Evolutionary conservation across 441 rosid genomes (phyloP).

Genomic region (Gossypium gossypioides): DNA sequence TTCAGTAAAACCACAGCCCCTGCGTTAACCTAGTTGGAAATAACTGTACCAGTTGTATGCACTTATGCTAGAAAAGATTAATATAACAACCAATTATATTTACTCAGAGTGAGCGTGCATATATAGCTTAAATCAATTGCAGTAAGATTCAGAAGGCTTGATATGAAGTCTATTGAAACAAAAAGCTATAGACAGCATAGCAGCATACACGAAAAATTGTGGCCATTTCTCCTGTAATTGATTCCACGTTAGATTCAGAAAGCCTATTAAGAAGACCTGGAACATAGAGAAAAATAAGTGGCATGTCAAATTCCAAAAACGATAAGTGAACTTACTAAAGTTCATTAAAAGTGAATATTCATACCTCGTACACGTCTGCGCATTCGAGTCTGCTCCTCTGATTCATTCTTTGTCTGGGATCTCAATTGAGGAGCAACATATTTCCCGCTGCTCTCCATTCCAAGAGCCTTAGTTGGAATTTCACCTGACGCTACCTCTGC

Average conservation of each 20-base stretch:
- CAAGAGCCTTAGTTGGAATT: constrained; percentile 19
- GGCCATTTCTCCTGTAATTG: constrained; percentile 64
- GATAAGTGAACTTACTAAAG: constrained; percentile 1
- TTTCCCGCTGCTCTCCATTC: constrained; percentile 27
- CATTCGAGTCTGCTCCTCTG: constrained; percentile 55
- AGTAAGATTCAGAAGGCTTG: not conserved
- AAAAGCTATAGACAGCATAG: constrained; percentile 4
- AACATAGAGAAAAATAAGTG: constrained; percentile 18
- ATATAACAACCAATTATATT: not conserved
- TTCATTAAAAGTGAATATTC: constrained; percentile 17
- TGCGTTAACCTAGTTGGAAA: not conserved
- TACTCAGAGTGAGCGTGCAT: not conserved
- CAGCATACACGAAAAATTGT: constrained; percentile 51
- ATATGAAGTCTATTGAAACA: not conserved
- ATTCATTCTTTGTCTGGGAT: constrained; percentile 38
- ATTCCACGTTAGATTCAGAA: constrained; percentile 78
- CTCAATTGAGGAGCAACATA: constrained; percentile 71
- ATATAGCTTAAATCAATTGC: not conserved
- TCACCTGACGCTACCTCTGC: constrained; percentile 20
- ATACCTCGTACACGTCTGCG: constrained; percentile 67
- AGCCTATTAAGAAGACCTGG: constrained; percentile 77
- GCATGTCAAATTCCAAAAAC: constrained; percentile 3
- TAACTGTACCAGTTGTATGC: not conserved
- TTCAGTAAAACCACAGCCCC: not conserved
- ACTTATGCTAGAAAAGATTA: not conserved